phyloP scores from a whole-genome alignment of 805 yeast species.

The Millerago galiae region DNA sequence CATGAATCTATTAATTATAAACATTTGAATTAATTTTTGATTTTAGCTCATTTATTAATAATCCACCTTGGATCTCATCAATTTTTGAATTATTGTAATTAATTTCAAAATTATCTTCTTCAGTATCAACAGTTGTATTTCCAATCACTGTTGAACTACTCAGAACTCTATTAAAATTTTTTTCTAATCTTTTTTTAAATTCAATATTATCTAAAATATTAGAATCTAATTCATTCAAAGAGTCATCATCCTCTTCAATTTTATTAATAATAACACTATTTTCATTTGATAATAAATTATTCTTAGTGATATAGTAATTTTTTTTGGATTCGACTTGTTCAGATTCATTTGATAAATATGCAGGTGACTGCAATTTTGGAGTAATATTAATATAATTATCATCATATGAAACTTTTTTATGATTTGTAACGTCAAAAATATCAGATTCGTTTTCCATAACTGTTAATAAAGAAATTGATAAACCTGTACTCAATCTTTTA shows the following conservation, averaged over 20 bases:
- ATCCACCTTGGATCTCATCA: slow-evolving; percentile 5
- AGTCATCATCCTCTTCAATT: slow-evolving; percentile 2
- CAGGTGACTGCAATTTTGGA: slow-evolving; percentile 7
- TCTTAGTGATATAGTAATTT: slow-evolving; percentile 15
- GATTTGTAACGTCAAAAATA: neutral
- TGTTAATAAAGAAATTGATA: slow-evolving; percentile 23
- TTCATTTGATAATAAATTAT: slow-evolving; percentile 18
- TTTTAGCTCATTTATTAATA: slow-evolving; percentile 16
- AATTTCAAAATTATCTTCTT: slow-evolving; percentile 2
- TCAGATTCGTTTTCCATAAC: slow-evolving; percentile 19
- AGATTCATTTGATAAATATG: neutral
- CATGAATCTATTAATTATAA: slow-evolving; percentile 1
- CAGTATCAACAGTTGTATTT: neutral
- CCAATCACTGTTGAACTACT: slow-evolving; percentile 4
- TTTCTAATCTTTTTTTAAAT: slow-evolving; percentile 16
- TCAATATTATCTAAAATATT: slow-evolving; percentile 11
- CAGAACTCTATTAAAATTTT: slow-evolving; percentile 13
- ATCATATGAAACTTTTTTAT: slow-evolving; percentile 17
- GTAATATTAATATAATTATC: slow-evolving; percentile 15
- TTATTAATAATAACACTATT: slow-evolving; percentile 20
- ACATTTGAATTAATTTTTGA: slow-evolving; percentile 5
- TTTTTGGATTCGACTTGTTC: too few relatives aligned
- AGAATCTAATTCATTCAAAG: neutral
- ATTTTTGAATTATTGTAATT: slow-evolving; percentile 11
- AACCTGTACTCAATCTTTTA: slow-evolving; percentile 24